phyloP scores from a whole-genome alignment of 2,329 filamentous ascomycete species.

The Aspergillus felis region DNA sequence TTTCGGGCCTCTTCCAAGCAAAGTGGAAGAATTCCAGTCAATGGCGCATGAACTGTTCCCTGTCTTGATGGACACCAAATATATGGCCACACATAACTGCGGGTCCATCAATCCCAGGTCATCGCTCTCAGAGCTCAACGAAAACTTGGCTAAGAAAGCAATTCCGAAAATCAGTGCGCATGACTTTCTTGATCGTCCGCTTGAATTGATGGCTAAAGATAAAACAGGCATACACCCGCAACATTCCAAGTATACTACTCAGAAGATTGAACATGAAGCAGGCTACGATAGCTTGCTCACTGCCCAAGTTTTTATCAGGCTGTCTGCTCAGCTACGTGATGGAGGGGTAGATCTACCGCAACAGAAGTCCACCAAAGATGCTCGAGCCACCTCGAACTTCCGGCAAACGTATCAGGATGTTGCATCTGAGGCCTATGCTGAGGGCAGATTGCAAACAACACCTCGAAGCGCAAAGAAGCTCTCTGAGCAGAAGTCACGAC shows the following conservation, averaged over 20 bases:
- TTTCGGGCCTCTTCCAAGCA: conserved; percentile 55
- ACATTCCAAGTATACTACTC: conserved; percentile 28
- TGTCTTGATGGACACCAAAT: conserved; percentile 59
- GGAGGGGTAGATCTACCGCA: conserved; percentile 19
- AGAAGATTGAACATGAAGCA: conserved; percentile 50
- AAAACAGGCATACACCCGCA: conserved; percentile 26
- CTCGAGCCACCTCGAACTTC: not conserved
- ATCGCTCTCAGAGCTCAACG: conserved; percentile 28
- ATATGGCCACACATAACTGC: conserved; percentile 56
- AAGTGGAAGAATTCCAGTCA: conserved; percentile 51
- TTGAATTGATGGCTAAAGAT: not conserved
- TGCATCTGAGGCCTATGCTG: not conserved
- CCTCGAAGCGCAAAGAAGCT: not conserved
- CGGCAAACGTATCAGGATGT: not conserved
- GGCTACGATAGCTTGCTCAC: conserved; percentile 62
- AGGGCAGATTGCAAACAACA: not conserved
- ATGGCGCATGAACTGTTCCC: conserved; percentile 54
- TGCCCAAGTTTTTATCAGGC: conserved; percentile 54
- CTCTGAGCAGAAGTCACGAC: not conserved
- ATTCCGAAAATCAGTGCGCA: conserved; percentile 30
- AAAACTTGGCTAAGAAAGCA: conserved; percentile 19
- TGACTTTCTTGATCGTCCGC: not conserved
- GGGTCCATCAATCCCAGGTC: conserved; percentile 47
- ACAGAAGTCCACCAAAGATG: not conserved
- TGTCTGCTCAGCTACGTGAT: conserved; percentile 50